Evolutionary conservation across 192 early-diverging fungal genomes (phyloP).

Genomic region (Coemansia sp.): DNA sequence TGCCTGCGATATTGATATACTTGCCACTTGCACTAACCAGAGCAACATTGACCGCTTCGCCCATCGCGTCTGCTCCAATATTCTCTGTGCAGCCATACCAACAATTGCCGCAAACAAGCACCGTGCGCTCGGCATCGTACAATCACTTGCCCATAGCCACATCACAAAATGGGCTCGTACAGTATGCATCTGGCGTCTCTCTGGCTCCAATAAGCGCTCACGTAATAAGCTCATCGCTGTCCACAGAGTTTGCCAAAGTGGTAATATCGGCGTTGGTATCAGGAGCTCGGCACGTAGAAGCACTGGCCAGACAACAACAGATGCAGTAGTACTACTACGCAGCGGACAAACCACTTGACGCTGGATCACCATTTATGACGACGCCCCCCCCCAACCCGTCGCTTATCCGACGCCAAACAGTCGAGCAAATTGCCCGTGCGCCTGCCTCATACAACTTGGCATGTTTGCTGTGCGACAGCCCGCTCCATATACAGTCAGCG

Average conservation of each 20-base stretch:
- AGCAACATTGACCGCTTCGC: not conserved
- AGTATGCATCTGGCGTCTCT: not conserved
- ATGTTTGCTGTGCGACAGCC: slow-evolving; percentile 16
- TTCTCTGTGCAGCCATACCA: not conserved
- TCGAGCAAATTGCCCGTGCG: not conserved
- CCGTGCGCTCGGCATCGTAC: not conserved
- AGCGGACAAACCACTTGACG: not conserved
- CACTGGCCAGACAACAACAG: not conserved
- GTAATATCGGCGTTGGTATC: not conserved
- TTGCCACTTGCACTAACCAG: not conserved
- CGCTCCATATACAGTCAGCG: not conserved
- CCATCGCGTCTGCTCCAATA: too few species aligned
- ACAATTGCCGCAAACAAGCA: not conserved
- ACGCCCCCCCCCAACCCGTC: not conserved
- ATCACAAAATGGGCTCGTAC: not conserved
- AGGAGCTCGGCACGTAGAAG: not conserved
- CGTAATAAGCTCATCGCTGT: not conserved
- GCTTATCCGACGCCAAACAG: not conserved
- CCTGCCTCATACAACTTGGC: slow-evolving; percentile 7
- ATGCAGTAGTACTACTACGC: not conserved
- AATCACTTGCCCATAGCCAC: not conserved
- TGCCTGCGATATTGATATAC: not conserved
- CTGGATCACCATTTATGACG: not conserved
- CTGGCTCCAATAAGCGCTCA: not conserved
- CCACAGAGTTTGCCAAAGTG: not conserved